A percentile compares a stretch with the other conserved stretches of the same genome.
These are phyloP conservation scores for Rhodotorula graminis DNA, from an alignment of 768 basidiomycete species.

Conservation along the genomic window DNA sequence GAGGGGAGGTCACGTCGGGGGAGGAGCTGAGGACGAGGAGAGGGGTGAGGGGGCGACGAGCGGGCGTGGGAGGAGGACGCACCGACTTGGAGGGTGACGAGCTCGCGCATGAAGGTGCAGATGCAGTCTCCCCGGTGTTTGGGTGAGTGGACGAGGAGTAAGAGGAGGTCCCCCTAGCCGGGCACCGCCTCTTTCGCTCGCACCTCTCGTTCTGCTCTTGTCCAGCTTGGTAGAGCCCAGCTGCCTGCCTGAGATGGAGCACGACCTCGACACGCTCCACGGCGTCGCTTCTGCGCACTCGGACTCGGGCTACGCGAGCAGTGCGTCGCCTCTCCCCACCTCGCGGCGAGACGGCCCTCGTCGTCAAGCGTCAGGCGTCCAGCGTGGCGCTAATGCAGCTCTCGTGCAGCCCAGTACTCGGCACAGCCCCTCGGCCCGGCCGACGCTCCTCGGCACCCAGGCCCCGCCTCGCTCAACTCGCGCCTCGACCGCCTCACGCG, in stretches of 20 bases:
- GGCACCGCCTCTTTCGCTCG: background rate
- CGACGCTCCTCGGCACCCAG: background rate
- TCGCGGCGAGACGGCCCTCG: background rate
- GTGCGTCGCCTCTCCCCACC: background rate
- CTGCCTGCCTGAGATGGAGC: background rate
- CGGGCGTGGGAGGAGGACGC: background rate
- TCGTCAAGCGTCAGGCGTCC: background rate
- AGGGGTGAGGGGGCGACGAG: background rate
- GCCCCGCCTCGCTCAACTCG: conserved; percentile 1
- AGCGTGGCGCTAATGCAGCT: no score
- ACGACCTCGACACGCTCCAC: background rate
- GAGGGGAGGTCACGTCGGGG: background rate
- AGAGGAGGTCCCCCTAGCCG: background rate
- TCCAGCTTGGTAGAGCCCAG: background rate
- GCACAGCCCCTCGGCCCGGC: background rate
- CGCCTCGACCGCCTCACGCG: conserved; percentile 18
- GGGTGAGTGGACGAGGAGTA: background rate
- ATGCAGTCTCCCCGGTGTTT: background rate
- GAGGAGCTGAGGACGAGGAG: background rate
- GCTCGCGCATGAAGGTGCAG: conserved; percentile 1
- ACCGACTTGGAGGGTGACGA: conserved; percentile 36
- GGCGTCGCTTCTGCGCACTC: background rate
- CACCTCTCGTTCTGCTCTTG: no score
- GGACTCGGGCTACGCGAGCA: conserved; percentile 9
- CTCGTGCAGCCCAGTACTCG: background rate